phyloP scores from a whole-genome alignment of 1,284 basidiomycete genomes.

The Ustilago vetiveriae region DNA sequence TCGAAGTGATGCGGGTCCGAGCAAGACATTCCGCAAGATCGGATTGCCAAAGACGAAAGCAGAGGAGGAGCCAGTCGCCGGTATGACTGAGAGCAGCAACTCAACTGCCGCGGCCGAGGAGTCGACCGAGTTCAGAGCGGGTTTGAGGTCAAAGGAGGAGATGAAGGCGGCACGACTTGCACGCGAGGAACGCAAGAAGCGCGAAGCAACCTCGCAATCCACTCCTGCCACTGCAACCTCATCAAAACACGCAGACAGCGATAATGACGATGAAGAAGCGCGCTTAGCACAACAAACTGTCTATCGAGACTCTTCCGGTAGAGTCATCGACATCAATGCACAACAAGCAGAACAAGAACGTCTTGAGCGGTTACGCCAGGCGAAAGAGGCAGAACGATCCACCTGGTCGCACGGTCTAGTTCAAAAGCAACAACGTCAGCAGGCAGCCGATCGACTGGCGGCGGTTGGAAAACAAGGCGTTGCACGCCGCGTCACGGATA shows the following conservation, averaged over 20 bases:
- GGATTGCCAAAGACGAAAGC: background rate
- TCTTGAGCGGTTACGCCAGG: conserved; percentile 21
- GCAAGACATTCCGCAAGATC: conserved; percentile 33
- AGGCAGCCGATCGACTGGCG: conserved; percentile 13
- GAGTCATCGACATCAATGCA: conserved; percentile 86
- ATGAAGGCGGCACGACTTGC: conserved; percentile 47
- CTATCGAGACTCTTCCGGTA: conserved; percentile 88
- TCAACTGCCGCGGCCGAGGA: background rate
- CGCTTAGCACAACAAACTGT: conserved; percentile 79
- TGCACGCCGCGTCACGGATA: conserved; percentile 75
- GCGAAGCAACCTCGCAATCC: conserved; percentile 3
- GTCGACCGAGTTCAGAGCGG: conserved; percentile 31
- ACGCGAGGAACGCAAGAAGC: conserved; percentile 17
- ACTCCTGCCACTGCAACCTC: background rate
- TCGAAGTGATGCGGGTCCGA: background rate
- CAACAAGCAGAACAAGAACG: conserved; percentile 81
- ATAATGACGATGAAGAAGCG: conserved; percentile 64
- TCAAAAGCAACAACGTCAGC: conserved; percentile 78
- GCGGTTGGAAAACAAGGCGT: conserved; percentile 9
- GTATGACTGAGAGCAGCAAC: background rate
- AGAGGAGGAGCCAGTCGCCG: too few species aligned
- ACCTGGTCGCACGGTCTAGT: conserved; percentile 89
- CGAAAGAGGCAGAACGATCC: conserved; percentile 83
- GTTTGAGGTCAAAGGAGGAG: conserved; percentile 49
- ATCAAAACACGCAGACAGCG: conserved; percentile 64